A percentile compares a stretch with the other conserved stretches of the same genome.
Conservation (phyloP, 306 rosid species). For the Macrotyloma uniflorum region DNA sequence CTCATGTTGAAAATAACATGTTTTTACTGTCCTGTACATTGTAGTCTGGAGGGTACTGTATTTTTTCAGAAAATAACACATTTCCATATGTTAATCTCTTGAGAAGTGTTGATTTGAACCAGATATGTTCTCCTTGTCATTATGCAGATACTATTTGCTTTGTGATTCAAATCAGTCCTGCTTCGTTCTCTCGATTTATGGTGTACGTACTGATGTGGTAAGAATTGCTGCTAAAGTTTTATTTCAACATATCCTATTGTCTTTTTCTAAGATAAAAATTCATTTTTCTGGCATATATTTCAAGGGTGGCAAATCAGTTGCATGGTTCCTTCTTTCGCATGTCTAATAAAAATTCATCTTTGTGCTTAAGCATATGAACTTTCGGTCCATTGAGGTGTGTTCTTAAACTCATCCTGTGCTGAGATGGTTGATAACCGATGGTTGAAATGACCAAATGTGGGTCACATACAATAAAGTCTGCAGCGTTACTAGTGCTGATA, state of each 20-base stretch:
- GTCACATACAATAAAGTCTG: background rate
- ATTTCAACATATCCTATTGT: slow-evolving; percentile 10
- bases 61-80: background rate
- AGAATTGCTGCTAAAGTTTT: slow-evolving; percentile 40
- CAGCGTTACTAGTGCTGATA: slow-evolving; percentile 7
- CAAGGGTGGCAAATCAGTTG: slow-evolving; percentile 16
- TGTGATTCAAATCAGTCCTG: slow-evolving; percentile 77
- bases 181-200: slow-evolving; percentile 80
- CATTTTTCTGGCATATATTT: background rate
- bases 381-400: background rate
- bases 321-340: slow-evolving; percentile 30
- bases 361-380: slow-evolving; percentile 6
- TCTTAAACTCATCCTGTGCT: background rate
- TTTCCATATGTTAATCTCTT: background rate
- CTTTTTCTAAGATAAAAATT: background rate
- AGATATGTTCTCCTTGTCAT: slow-evolving; percentile 23
- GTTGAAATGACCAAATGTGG: slow-evolving; percentile 21
- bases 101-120: slow-evolving; percentile 18
- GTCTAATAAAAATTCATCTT: background rate
- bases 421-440: slow-evolving; percentile 14
- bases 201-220: slow-evolving; percentile 75
- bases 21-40: background rate
- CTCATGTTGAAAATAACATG: background rate
- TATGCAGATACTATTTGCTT: slow-evolving; percentile 81
- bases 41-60: background rate